phyloP scores from a whole-genome alignment of 495 filamentous ascomycete genomes.

The Annulohypoxylon maeteangense region DNA sequence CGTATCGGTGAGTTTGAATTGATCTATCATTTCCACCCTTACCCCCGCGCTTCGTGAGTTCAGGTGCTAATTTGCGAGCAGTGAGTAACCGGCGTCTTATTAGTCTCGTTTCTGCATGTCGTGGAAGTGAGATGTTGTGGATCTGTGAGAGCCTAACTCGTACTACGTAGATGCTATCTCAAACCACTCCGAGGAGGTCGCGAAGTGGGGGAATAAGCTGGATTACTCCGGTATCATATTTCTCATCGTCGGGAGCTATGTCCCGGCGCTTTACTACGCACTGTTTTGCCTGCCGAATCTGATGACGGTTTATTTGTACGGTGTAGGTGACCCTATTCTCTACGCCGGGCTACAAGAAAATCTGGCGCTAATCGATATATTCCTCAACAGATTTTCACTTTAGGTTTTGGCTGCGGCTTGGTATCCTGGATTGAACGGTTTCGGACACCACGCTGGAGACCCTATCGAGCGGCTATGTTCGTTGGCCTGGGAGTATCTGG shows the following conservation, averaged over 20 bases:
- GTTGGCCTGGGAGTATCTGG: slow-evolving; percentile 87
- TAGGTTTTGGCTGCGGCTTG: slow-evolving; percentile 77
- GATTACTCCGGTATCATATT: slow-evolving; percentile 94
- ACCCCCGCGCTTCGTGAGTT: too few relatives aligned
- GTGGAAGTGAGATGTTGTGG: background rate
- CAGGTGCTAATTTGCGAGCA: slow-evolving; percentile 27
- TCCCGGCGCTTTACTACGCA: slow-evolving; percentile 88
- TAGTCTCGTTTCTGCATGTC: background rate
- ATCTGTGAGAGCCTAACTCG: slow-evolving; percentile 16
- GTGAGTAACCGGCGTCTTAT: slow-evolving; percentile 22
- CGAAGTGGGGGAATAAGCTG: slow-evolving; percentile 67
- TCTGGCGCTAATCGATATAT: slow-evolving; percentile 8
- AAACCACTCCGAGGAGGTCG: slow-evolving; percentile 56
- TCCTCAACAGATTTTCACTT: slow-evolving; percentile 70
- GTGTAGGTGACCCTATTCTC: slow-evolving; percentile 61
- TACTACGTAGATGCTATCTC: slow-evolving; percentile 46
- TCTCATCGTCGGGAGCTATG: slow-evolving; percentile 87
- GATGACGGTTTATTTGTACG: slow-evolving; percentile 76
- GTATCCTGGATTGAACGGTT: slow-evolving; percentile 84
- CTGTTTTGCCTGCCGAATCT: slow-evolving; percentile 74
- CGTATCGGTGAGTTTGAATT: slow-evolving; percentile 56
- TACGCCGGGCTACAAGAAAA: background rate
- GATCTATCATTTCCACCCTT: background rate
- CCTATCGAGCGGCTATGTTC: slow-evolving; percentile 92
- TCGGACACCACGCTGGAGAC: slow-evolving; percentile 81